phyloP scores from a whole-genome alignment of 2,329 filamentous ascomycete genomes.

The Pseudogymnoascus sp. region DNA sequence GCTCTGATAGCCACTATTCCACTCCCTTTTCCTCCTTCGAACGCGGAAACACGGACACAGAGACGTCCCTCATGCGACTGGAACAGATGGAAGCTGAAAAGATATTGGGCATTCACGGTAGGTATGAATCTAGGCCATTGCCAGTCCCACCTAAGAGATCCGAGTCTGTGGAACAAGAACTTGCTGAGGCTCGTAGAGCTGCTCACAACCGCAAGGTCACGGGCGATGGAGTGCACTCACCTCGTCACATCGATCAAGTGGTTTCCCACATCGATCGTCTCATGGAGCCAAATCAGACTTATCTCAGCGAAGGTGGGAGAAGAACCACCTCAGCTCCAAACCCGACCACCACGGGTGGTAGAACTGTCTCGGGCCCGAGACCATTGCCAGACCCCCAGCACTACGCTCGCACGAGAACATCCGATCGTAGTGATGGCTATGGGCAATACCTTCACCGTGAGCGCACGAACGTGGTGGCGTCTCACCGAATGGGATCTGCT shows the following conservation, averaged over 20 bases:
- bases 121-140: slow-evolving; percentile 22
- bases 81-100: not conserved
- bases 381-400: not conserved
- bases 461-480: slow-evolving; percentile 13
- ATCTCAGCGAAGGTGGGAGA: slow-evolving; percentile 10
- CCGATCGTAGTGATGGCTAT: not conserved
- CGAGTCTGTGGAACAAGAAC: slow-evolving; percentile 23
- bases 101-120: not conserved
- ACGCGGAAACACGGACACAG: not conserved
- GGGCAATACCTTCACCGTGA: slow-evolving; percentile 12
- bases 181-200: slow-evolving; percentile 23
- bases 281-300: slow-evolving; percentile 34
- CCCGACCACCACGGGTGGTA: slow-evolving; percentile 23
- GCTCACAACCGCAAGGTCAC: slow-evolving; percentile 22
- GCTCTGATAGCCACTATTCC: slow-evolving; percentile 2
- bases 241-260: slow-evolving; percentile 47
- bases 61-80: not conserved
- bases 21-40: not conserved
- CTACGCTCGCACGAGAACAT: not conserved
- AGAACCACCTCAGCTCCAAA: slow-evolving; percentile 11
- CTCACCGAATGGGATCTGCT: slow-evolving; percentile 24
- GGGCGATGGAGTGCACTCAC: slow-evolving; percentile 27
- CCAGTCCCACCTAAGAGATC: slow-evolving; percentile 24
- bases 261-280: slow-evolving; percentile 51
- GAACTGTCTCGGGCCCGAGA: not conserved